These are phyloP conservation scores for Tetracladium setigerum DNA, from an alignment of 495 filamentous ascomycete species.

Conservation along the genomic window DNA sequence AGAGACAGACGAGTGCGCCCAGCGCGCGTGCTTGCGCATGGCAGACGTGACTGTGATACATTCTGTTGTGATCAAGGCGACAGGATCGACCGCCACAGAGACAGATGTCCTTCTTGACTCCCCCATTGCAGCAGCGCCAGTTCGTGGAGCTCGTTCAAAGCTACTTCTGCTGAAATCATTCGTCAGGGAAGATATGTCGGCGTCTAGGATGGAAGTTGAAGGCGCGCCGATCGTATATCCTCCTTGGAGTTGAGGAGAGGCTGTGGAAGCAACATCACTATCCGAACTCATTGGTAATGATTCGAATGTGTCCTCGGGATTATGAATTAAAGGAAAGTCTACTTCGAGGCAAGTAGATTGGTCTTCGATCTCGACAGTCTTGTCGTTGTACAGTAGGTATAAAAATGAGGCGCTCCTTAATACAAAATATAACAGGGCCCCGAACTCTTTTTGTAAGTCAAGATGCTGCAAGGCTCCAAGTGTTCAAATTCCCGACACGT, in stretches of 20 bases:
- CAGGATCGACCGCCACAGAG: constrained; percentile 84
- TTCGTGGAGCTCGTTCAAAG: constrained; percentile 2
- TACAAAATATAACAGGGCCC: no score
- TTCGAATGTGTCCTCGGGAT: no score
- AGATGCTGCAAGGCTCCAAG: no score
- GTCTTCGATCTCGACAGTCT: no score
- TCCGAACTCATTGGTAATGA: no score
- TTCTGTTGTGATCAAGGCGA: constrained; percentile 95
- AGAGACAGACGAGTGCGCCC: constrained; percentile 93
- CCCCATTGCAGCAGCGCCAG: background rate
- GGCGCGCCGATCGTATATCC: constrained; percentile 7
- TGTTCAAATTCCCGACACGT: no score
- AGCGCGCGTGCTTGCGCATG: constrained; percentile 95
- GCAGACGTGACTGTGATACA: constrained; percentile 97
- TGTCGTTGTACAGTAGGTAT: no score
- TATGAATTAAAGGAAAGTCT: no score
- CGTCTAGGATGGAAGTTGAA: constrained; percentile 1
- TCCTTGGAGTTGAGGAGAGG: background rate
- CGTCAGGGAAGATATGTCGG: constrained; percentile 1
- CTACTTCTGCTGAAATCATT: background rate
- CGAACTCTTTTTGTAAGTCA: no score
- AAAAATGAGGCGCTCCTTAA: no score
- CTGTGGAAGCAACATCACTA: no score
- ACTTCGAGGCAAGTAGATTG: no score
- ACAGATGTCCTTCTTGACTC: constrained; percentile 20